Evolutionary conservation across 495 filamentous ascomycete species (phyloP).

Genomic region (Hypoxylon fuscum): DNA sequence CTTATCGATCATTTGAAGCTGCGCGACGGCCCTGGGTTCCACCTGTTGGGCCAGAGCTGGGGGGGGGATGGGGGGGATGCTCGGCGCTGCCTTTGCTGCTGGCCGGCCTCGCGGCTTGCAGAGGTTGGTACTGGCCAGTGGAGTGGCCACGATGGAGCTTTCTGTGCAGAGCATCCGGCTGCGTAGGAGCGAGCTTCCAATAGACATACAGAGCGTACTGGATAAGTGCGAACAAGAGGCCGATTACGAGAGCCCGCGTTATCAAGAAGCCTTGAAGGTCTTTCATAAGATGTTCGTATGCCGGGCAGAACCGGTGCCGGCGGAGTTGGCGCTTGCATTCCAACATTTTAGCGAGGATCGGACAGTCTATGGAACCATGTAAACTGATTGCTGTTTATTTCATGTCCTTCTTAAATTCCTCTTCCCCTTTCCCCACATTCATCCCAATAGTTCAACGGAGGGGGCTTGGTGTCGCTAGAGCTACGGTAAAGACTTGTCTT

Average conservation of each 20-base stretch:
- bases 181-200: conserved; percentile 51
- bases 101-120: conserved; percentile 51
- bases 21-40: conserved; percentile 8
- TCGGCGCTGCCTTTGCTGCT: conserved; percentile 26
- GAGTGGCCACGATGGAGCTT: conserved; percentile 46
- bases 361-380: conserved; percentile 57
- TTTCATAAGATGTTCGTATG: conserved; percentile 54
- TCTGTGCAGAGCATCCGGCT: conserved; percentile 39
- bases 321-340: conserved; percentile 42
- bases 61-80: conserved; percentile 28
- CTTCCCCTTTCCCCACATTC: background rate
- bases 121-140: conserved; percentile 53
- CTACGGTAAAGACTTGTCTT: too few relatives aligned
- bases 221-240: conserved; percentile 48
- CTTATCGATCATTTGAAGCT: conserved; percentile 38
- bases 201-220: conserved; percentile 42
- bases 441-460: too few relatives aligned
- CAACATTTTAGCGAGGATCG: conserved; percentile 48
- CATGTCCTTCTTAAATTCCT: background rate
- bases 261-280: conserved; percentile 49
- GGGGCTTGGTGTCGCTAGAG: too few relatives aligned
- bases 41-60: conserved; percentile 25
- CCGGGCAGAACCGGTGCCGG: conserved; percentile 48
- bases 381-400: too few relatives aligned
- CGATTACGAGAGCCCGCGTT: conserved; percentile 56